A percentile compares a stretch with the other conserved stretches of the same genome.
Conservation (phyloP, 257 asterid species). For the Galeopsis tetrahit region DNA sequence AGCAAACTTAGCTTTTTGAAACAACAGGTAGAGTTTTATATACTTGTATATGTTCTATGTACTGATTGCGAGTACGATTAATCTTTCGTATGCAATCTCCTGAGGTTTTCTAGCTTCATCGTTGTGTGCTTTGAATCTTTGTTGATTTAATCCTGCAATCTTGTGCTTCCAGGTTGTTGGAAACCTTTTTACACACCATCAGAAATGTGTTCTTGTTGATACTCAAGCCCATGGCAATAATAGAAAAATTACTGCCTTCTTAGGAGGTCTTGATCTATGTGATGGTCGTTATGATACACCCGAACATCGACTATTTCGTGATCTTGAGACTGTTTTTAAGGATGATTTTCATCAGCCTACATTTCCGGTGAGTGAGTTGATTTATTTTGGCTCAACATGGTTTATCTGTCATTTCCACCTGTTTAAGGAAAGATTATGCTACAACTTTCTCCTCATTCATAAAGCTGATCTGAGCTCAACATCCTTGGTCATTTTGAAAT, state of each 20-base stretch:
- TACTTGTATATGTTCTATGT: conserved; percentile 14
- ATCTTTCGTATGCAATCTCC: conserved; percentile 11
- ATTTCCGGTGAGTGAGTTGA: conserved; percentile 63
- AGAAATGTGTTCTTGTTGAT: conserved; percentile 92
- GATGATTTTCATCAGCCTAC: conserved; percentile 93
- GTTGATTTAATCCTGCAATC: conserved; percentile 36
- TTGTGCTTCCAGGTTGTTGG: conserved; percentile 74
- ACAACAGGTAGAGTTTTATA: conserved; percentile 63
- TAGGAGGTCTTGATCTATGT: conserved; percentile 94
- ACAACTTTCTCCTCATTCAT: background rate
- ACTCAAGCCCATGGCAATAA: conserved; percentile 82
- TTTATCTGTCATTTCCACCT: conserved; percentile 9
- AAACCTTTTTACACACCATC: conserved; percentile 83
- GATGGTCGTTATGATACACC: conserved; percentile 99
- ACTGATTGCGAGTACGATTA: conserved; percentile 2
- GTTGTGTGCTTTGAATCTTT: conserved; percentile 21
- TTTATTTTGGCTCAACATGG: conserved; percentile 21
- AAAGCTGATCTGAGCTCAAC: conserved; percentile 17
- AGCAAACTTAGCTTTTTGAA: conserved; percentile 78
- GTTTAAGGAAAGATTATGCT: background rate
- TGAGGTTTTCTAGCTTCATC: conserved; percentile 18
- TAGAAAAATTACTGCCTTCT: conserved; percentile 81
- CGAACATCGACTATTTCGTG: conserved; percentile 72
- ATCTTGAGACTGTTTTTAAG: conserved; percentile 66
- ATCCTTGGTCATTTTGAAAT: conserved; percentile 9